These are phyloP conservation scores for Aspergillus costaricaensis DNA, from an alignment of 2,329 filamentous ascomycete genomes.

Conservation along the genomic window DNA sequence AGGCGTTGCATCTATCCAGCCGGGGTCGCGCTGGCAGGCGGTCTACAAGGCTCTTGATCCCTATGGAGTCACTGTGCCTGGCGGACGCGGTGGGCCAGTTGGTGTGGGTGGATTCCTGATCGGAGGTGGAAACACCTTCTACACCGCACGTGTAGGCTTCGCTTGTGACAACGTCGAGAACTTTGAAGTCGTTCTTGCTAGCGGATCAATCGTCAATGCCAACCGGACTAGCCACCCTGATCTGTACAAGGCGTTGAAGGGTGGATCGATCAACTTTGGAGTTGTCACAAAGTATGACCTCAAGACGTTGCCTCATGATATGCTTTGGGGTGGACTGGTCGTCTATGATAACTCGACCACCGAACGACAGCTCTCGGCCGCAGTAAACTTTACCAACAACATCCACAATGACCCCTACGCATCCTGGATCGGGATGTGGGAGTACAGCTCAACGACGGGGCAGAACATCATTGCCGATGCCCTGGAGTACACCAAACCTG, in stretches of 20 bases:
- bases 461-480: slow-evolving; percentile 10
- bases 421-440: slow-evolving; percentile 43
- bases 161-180: slow-evolving; percentile 53
- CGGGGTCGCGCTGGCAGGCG: slow-evolving; percentile 23
- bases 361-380: slow-evolving; percentile 21
- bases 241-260: slow-evolving; percentile 56
- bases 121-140: slow-evolving; percentile 50
- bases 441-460: slow-evolving; percentile 29
- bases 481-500: slow-evolving; percentile 9
- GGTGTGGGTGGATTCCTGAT: slow-evolving; percentile 27
- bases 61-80: slow-evolving; percentile 21
- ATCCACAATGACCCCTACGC: slow-evolving; percentile 24
- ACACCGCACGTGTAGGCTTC: slow-evolving; percentile 51
- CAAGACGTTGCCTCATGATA: slow-evolving; percentile 16
- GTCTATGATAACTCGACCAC: slow-evolving; percentile 18
- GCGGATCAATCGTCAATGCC: slow-evolving; percentile 52
- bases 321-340: slow-evolving; percentile 30
- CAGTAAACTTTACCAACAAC: slow-evolving; percentile 24
- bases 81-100: slow-evolving; percentile 24
- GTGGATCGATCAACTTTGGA: slow-evolving; percentile 61
- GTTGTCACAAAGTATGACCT: slow-evolving; percentile 33
- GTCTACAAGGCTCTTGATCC: slow-evolving; percentile 21
- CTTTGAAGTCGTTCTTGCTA: slow-evolving; percentile 56
- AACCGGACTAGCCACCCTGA: slow-evolving; percentile 48
- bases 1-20: slow-evolving; percentile 16